phyloP scores from a whole-genome alignment of 2,329 filamentous ascomycete species.

The Akanthomyces muscarius region DNA sequence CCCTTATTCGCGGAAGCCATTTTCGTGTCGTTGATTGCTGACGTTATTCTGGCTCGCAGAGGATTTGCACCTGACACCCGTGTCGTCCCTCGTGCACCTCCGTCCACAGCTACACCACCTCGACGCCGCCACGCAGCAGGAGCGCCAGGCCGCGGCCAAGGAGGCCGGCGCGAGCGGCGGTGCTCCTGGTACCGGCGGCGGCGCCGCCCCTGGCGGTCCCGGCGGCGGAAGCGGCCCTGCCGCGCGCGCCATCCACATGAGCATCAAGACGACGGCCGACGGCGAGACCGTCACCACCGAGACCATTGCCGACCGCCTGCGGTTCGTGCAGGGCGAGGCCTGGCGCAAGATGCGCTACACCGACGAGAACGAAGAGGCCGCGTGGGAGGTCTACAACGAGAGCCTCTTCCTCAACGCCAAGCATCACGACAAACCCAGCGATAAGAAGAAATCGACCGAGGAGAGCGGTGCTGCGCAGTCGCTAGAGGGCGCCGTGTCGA shows the following conservation, averaged over 20 bases:
- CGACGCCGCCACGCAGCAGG: slow-evolving; percentile 75
- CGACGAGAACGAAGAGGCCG: slow-evolving; percentile 72
- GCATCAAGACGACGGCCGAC: slow-evolving; percentile 71
- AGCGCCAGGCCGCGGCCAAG: slow-evolving; percentile 42
- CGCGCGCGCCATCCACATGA: slow-evolving; percentile 79
- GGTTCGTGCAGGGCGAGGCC: slow-evolving; percentile 72
- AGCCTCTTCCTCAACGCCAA: slow-evolving; percentile 51
- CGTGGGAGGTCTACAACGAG: slow-evolving; percentile 72
- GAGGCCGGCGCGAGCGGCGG: slow-evolving; percentile 29
- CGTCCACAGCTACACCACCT: slow-evolving; percentile 90
- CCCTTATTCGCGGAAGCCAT: background rate
- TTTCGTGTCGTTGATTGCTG: background rate
- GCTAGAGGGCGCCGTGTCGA: slow-evolving; percentile 36
- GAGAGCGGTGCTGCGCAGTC: background rate
- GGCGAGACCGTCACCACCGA: slow-evolving; percentile 62
- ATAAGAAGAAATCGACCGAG: background rate
- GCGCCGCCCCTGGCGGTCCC: slow-evolving; percentile 31
- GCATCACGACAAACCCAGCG: background rate
- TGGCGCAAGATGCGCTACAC: slow-evolving; percentile 79
- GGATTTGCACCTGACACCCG: slow-evolving; percentile 79
- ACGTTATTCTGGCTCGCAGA: slow-evolving; percentile 44
- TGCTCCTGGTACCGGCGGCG: slow-evolving; percentile 15
- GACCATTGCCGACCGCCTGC: slow-evolving; percentile 72
- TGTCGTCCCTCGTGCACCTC: slow-evolving; percentile 80
- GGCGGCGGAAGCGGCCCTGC: slow-evolving; percentile 40